Percentiles rank a stretch among this genome's conserved stretches.
Conservation (phyloP, 495 filamentous ascomycete species). For the Penicillium subrubescens region DNA sequence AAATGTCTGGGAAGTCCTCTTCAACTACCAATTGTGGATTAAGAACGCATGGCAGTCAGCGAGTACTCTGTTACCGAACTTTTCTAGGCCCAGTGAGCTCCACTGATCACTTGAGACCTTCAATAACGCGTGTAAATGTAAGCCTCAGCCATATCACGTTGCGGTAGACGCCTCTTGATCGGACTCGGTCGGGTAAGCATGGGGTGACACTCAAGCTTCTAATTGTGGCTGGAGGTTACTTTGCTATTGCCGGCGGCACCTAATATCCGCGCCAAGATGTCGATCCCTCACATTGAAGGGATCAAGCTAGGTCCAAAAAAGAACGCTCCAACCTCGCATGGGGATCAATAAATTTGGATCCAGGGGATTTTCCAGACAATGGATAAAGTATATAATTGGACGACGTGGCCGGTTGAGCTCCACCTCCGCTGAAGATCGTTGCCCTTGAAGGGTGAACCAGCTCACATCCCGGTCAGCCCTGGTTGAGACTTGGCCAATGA, state of each 20-base stretch:
- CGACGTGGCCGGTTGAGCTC: neutral
- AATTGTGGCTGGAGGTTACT: neutral
- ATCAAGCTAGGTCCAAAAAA: constrained; percentile 7
- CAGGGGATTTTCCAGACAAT: neutral
- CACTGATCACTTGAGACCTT: neutral
- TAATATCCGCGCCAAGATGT: constrained; percentile 5
- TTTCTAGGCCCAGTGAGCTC: neutral
- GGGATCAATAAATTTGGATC: constrained; percentile 5
- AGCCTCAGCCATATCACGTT: neutral
- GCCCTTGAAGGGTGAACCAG: constrained; percentile 7
- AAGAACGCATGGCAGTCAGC: neutral
- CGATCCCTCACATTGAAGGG: neutral
- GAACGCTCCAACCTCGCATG: constrained; percentile 3
- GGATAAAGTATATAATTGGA: neutral
- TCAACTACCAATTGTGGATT: neutral
- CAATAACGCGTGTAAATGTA: neutral
- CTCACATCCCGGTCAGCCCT: constrained; percentile 16
- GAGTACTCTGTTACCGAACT: neutral
- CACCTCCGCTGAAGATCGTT: constrained; percentile 8
- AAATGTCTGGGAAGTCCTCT: neutral
- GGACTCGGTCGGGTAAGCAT: neutral
- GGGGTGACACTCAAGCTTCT: neutral
- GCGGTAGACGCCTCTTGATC: neutral
- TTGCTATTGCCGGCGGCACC: neutral
- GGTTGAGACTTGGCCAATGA: constrained; percentile 26